phyloP scores from a whole-genome alignment of 257 asterid genomes.

The Capsicum chinense region DNA sequence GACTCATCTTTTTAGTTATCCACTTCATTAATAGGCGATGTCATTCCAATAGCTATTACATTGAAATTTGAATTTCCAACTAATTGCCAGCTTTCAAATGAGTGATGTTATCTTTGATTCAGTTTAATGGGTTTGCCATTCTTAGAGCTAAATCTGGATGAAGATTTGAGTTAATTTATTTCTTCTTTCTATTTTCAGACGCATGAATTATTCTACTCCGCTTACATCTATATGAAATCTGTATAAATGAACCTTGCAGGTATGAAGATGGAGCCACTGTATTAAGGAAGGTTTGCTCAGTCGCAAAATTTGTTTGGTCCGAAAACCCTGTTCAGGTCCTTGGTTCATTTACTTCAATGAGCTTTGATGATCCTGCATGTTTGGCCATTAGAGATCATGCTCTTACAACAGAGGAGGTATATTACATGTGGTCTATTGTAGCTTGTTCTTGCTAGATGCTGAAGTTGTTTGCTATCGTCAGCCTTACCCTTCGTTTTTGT shows the following conservation, averaged over 20 bases:
- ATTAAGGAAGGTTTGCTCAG: conserved; percentile 71
- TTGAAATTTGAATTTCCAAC: not conserved
- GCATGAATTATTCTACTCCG: not conserved
- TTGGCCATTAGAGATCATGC: conserved; percentile 68
- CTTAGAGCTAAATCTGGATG: not conserved
- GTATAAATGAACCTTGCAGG: conserved; percentile 44
- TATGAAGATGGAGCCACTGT: conserved; percentile 91
- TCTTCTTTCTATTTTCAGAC: not conserved
- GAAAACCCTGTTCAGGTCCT: conserved; percentile 74
- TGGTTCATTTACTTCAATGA: conserved; percentile 78
- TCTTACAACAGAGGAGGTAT: conserved; percentile 86
- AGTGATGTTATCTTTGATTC: not conserved
- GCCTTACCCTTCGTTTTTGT: conserved; percentile 5
- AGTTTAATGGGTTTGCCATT: not conserved
- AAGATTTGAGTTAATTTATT: not conserved
- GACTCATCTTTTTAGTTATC: not conserved
- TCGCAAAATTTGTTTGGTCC: conserved; percentile 78
- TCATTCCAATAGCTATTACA: not conserved
- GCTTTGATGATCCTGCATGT: conserved; percentile 66
- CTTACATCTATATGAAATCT: not conserved
- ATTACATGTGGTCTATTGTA: not conserved
- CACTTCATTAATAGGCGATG: not conserved
- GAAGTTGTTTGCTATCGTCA: not conserved
- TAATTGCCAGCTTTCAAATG: conserved; percentile 1
- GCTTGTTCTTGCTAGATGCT: not conserved